Conservation (phyloP, 331 rosid genomes). For the Malus hybrid region DNA sequence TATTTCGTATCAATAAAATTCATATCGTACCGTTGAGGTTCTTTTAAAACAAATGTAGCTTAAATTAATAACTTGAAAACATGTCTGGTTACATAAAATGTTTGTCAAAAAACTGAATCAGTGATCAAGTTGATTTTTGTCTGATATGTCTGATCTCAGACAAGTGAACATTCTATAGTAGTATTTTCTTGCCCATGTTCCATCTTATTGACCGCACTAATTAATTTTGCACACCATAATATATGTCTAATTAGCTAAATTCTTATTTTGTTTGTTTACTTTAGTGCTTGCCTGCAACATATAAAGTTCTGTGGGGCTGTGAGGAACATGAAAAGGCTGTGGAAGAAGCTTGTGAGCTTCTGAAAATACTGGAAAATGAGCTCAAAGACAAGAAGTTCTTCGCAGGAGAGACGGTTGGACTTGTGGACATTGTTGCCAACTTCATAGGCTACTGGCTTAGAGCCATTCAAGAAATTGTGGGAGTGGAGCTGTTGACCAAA, state of each 20-base stretch:
- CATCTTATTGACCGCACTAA: not conserved
- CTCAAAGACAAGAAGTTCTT: conserved; percentile 31
- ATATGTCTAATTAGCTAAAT: not conserved
- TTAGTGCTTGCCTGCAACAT: conserved; percentile 19
- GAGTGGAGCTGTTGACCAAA: conserved; percentile 19
- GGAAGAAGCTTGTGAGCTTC: conserved; percentile 28
- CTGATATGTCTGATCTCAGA: too few relatives aligned
- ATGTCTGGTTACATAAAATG: too few relatives aligned
- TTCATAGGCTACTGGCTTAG: conserved; percentile 45
- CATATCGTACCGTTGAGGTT: too few relatives aligned
- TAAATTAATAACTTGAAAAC: too few relatives aligned
- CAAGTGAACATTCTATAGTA: too few relatives aligned
- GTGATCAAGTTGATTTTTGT: too few relatives aligned
- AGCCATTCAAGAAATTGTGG: conserved; percentile 27
- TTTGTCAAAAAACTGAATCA: too few relatives aligned
- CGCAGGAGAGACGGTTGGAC: conserved; percentile 49
- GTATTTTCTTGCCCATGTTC: too few relatives aligned
- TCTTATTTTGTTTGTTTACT: not conserved
- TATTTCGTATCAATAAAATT: too few relatives aligned
- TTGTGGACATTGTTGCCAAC: conserved; percentile 45
- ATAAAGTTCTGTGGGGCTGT: conserved; percentile 17
- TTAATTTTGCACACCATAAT: too few relatives aligned
- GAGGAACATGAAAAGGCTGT: conserved; percentile 27
- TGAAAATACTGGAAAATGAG: not conserved
- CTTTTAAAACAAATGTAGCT: too few relatives aligned